Evolutionary conservation across 345 rosid genomes (phyloP), one percentile per base, ranked within the genome.

Genomic region (Murraya koenigii): DNA sequence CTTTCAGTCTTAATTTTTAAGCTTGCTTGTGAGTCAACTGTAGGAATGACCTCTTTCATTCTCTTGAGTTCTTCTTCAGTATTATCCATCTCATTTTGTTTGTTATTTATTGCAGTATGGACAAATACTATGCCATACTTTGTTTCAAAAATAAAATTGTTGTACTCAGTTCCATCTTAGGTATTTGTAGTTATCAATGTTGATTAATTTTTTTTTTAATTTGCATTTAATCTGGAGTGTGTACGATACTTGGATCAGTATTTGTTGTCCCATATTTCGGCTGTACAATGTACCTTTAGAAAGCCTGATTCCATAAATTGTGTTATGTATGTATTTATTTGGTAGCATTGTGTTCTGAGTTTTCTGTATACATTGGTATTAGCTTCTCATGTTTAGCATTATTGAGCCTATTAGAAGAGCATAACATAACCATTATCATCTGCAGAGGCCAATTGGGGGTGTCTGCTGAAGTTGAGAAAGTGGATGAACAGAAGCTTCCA

Each of bases 381-480:
- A 30, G 10, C 30, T 69, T 19, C 10, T 28, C 26, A n/a, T 59
- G 13, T 63, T 30, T 49, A 25, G 61, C 47, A 77, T 20, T 23
- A 20, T 39, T 38, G 41, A 23, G 9, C 8, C 11, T 33, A 35
- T 39, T 44, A 15, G 28, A 74, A 58, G 59, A 17, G 26, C 17
- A 71, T 52, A 32, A 25, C 52, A 28, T 80, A 49, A 67, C 25
- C 8, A 68, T 73, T 60, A 64, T 75, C 64, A 19, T 80, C 36
- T 87, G 76, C 90, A 95, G 99, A 90, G 99, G 99, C 13, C 86
- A 87, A 85, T 79, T 95, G 93, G 91, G 89, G 23, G 80, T 75
- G 28, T 71, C 80, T 65, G 14, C 73, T 54, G 84, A 80, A 56
- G 87, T 72, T 44, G 82, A 83, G 73, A 84, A 79, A 78, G 80